Base-by-base conservation (phyloP, 2,329 filamentous ascomycete species). In the Coleophoma eucalyptorum region DNA sequence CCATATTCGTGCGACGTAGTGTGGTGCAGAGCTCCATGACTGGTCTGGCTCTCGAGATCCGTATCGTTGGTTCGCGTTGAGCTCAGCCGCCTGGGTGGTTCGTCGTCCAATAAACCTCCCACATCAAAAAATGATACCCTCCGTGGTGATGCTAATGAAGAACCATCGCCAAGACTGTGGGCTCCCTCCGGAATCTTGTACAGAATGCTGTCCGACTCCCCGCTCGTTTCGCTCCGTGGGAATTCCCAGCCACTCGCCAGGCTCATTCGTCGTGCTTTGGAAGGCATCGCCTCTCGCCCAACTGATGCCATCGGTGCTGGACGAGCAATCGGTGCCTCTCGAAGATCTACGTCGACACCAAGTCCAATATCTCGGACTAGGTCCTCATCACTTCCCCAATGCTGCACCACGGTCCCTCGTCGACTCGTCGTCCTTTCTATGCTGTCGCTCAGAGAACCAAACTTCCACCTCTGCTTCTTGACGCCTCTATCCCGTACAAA, bases 311-410 rank as follows among this genome's bases (percentile, higher is more conserved):
- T 66, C 2, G 65, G 64, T 3, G 64, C 62, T 26, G 64, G 63
- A 46, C 64, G 54, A 11, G 63, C 58, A 6, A 42, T 46, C 16
- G 52, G 49, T 1, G 53, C 43, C 11, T 73, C 69, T 32, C 77
- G 74, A 16, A 84, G 64, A 49, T 78, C 73, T 1, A 74, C 75
- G 37, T 79, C 73, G 3, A 83, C 77, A 12, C 87, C 81, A 37
- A 93, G 81, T 7, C 93, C 92, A 3, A 96, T 63, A 53, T 86
- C 89, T 46, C 87, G 78, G 4, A 95, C 90, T 1, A 97, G 79
- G 65, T 97, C 90, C 63, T 95, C 91, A 61, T 97, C 93, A 59
- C 90, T 96, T 41, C 90, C 91, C 85, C 89, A 93, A 50, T 89
- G 82, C 46, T 53, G 84, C 71, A 42, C 86, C 55, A 11, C 77